Evolutionary conservation across 2,329 filamentous ascomycete species (phyloP).

Genomic region (Fusarium sp.): DNA sequence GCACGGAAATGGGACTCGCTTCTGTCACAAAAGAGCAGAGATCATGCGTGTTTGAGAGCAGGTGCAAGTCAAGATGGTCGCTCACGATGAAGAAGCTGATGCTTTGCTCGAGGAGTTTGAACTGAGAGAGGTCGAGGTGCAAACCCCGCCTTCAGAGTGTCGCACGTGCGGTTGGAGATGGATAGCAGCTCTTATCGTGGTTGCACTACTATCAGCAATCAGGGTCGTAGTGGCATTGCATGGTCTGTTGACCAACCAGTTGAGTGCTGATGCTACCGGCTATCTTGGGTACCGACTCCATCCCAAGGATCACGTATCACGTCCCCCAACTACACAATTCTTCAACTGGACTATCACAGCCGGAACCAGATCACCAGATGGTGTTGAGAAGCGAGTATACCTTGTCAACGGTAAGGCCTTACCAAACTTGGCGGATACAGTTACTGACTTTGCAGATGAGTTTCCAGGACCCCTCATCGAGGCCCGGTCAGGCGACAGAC

Average conservation of each 20-base stretch:
- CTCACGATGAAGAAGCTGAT: slow-evolving; percentile 11
- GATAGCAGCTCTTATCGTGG: neutral
- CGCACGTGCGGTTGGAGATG: neutral
- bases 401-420: neutral
- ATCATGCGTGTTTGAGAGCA: neutral
- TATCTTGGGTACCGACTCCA: neutral
- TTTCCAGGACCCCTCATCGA: neutral
- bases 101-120: slow-evolving; percentile 7
- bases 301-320: neutral
- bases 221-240: neutral
- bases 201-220: neutral
- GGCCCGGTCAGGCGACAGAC: neutral
- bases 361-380: neutral
- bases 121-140: neutral
- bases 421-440: accelerated
- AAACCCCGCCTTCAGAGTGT: accelerated
- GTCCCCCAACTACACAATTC: neutral
- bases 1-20: neutral
- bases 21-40: neutral
- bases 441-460: neutral
- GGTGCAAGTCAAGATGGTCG: neutral
- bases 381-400: neutral
- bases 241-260: accelerated
- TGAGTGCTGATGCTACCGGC: accelerated
- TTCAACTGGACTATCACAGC: neutral